Percentiles rank a stretch among this genome's conserved stretches.
Evolutionary conservation across 2,329 filamentous ascomycete genomes (phyloP).

Genomic region (Botrytis pseudocinerea): DNA sequence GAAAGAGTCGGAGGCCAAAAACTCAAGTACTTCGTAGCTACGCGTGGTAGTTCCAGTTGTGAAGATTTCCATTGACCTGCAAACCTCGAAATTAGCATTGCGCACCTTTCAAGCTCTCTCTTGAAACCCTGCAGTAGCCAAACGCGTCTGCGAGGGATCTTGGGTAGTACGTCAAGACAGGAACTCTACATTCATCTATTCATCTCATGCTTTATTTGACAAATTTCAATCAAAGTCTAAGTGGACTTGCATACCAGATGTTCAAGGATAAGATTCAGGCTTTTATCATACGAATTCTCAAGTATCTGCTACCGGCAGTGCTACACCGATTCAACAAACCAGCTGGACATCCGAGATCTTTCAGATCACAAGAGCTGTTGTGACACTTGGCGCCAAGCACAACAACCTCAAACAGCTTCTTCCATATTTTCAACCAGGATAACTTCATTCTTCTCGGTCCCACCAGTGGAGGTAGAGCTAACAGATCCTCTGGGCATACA

Average conservation of each 20-base stretch:
- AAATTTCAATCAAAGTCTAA: background rate
- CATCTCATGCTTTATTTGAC: background rate
- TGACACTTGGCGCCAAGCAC: constrained; percentile 15
- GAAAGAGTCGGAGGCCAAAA: background rate
- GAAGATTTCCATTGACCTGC: background rate
- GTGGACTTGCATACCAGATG: background rate
- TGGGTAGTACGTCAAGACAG: background rate
- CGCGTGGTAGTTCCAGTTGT: background rate
- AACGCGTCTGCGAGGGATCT: background rate
- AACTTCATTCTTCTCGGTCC: background rate
- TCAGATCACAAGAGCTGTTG: constrained; percentile 1
- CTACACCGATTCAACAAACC: background rate
- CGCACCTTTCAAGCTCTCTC: background rate
- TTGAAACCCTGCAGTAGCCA: background rate
- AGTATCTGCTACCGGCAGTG: background rate
- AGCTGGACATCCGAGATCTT: background rate
- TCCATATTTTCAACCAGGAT: background rate
- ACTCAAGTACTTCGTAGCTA: background rate
- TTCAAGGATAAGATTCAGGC: background rate
- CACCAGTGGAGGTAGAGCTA: background rate
- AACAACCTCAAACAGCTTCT: background rate
- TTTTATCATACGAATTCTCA: background rate
- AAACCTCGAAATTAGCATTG: background rate
- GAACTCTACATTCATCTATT: background rate
- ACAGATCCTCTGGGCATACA: background rate